Evolutionary conservation across 768 basidiomycete genomes (phyloP), one percentile per base, ranked within the genome.

Genomic region (Favolaschia claudopus): DNA sequence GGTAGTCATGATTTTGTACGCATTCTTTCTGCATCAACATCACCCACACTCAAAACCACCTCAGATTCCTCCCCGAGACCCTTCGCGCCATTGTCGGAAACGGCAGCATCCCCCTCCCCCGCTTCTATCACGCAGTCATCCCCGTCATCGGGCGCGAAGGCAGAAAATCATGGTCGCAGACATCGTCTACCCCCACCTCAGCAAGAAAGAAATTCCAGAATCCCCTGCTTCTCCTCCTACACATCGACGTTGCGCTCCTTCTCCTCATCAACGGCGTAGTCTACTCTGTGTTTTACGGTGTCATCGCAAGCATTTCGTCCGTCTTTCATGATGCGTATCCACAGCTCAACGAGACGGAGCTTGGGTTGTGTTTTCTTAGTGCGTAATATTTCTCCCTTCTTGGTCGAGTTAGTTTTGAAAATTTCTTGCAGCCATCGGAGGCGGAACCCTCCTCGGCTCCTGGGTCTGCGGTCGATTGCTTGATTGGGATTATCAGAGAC

Each of bases 311-410:
- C 4, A 78, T 89, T 27, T 86, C 90, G 1, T 82, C 86, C 0
- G 75, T 88, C 0, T 88, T 93, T 70, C 74, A 79, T 45, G 59
- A 70, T 2, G 74, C 79, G 1, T 93, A 93, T 63, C 81, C 85
- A 0, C 82, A 75, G 58, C 77, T 92, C n/a, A 81, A 72, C 58
- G 84, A 91, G 58, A 85, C 86, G 2, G 80, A 85, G 24, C 81
- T 91, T 31, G 93, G 93, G 3, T 73, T 95, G 6, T 93, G 90
- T 69, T 96, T 88, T 75, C 76, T 95, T 7, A 29, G 58, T 64
- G 13, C 32, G 55, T 53, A 19, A 10, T 14, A 7, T 9, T 10
- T 25, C n/a, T 19, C 25, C 8, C 10, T 9, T 4, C 14, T 5
- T 29, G n/a, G 1, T 9, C 25, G 5, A 25, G 7, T 17, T 31